Conservation (phyloP, 2,329 filamentous ascomycete genomes). For the Cordyceps cicadae region DNA sequence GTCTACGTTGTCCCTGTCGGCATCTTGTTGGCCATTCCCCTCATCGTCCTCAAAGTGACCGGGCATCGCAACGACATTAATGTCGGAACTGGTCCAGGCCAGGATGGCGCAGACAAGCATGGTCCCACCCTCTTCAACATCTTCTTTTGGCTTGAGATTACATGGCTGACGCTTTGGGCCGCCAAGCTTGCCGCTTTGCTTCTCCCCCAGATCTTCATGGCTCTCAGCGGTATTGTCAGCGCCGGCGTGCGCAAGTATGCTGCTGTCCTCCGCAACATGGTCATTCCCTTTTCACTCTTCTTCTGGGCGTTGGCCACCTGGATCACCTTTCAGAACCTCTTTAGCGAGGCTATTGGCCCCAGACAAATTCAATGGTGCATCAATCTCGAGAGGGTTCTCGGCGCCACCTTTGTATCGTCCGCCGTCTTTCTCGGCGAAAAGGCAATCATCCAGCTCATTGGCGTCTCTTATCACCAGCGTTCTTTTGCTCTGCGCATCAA, state of each 20-base stretch:
- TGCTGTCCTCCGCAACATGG: constrained; percentile 53
- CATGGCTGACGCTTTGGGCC: constrained; percentile 60
- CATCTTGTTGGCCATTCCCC: constrained; percentile 51
- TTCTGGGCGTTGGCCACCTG: constrained; percentile 58
- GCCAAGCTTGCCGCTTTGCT: constrained; percentile 57
- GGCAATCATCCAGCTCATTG: constrained; percentile 71
- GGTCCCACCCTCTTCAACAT: constrained; percentile 50
- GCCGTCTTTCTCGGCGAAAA: constrained; percentile 70
- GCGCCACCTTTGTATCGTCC: constrained; percentile 58
- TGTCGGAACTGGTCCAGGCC: constrained; percentile 25
- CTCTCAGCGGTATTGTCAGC: constrained; percentile 60
- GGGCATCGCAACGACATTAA: constrained; percentile 29
- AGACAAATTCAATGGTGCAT: constrained; percentile 42
- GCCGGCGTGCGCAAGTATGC: constrained; percentile 64
- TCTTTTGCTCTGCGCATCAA: constrained; percentile 79
- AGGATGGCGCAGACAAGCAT: constrained; percentile 14
- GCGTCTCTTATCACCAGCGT: constrained; percentile 76
- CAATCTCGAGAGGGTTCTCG: constrained; percentile 57
- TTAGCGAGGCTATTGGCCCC: constrained; percentile 22
- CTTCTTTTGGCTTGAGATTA: constrained; percentile 61
- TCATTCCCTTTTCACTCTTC: constrained; percentile 59
- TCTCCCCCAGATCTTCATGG: constrained; percentile 56
- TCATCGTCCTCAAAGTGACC: constrained; percentile 46
- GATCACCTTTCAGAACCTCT: constrained; percentile 53
- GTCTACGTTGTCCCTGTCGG: constrained; percentile 60